Conservation (phyloP, 495 filamentous ascomycete species). For the Neurospora sp. region DNA sequence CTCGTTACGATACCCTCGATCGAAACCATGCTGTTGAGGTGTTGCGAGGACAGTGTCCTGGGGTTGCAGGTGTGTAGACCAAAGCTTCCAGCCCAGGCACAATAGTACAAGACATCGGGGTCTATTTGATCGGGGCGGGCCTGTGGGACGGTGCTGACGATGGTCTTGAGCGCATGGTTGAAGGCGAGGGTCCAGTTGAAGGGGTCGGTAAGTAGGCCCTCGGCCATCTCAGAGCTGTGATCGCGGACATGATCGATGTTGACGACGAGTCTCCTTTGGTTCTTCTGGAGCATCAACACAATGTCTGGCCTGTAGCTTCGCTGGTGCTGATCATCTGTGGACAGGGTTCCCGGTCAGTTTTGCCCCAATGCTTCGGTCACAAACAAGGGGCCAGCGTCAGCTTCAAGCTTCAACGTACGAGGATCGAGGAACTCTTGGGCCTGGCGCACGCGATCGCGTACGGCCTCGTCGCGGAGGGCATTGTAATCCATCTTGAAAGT, state of each 20-base stretch:
- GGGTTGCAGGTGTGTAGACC: constrained; percentile 93
- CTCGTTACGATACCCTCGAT: constrained; percentile 97
- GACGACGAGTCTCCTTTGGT: constrained; percentile 65
- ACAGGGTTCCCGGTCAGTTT: constrained; percentile 9
- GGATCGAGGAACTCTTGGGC: constrained; percentile 83
- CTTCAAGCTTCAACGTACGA: constrained; percentile 34
- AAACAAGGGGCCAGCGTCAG: not conserved
- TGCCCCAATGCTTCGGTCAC: not conserved
- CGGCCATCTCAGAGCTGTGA: constrained; percentile 80
- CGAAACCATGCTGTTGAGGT: constrained; percentile 92
- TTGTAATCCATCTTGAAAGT: constrained; percentile 53
- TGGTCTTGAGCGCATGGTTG: constrained; percentile 77
- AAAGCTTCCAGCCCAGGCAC: constrained; percentile 89
- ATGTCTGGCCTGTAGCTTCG: constrained; percentile 81
- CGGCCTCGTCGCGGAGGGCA: constrained; percentile 71
- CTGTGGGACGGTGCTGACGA: constrained; percentile 67
- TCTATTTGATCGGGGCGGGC: constrained; percentile 40
- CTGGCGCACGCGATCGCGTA: constrained; percentile 67
- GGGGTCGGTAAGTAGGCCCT: constrained; percentile 74
- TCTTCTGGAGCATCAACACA: constrained; percentile 86
- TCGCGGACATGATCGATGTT: constrained; percentile 91
- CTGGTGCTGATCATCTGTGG: constrained; percentile 44
- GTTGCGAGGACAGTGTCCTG: constrained; percentile 74
- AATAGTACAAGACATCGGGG: constrained; percentile 66
- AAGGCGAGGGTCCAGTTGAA: constrained; percentile 86